These are phyloP conservation scores for Colletotrichum sp. DNA, from an alignment of 2,329 filamentous ascomycete genomes.

Conservation along the genomic window DNA sequence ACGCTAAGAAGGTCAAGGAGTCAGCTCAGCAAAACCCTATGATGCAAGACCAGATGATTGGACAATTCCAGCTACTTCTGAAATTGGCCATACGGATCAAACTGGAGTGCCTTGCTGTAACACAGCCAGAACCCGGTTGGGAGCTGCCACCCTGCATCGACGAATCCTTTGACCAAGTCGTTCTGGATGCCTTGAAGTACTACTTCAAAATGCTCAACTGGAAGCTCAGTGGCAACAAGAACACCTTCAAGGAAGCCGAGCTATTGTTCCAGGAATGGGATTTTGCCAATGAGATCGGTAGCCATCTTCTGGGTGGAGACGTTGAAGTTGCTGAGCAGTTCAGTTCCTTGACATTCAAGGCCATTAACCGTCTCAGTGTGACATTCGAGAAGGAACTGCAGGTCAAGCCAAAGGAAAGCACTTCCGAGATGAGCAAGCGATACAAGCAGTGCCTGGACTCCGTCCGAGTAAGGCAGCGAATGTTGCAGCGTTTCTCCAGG, in stretches of 20 bases:
- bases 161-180: slow-evolving; percentile 91
- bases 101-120: slow-evolving; percentile 82
- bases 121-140: slow-evolving; percentile 89
- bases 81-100: slow-evolving; percentile 94
- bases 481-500: slow-evolving; percentile 93
- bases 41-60: slow-evolving; percentile 97
- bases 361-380: slow-evolving; percentile 82
- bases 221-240: slow-evolving; percentile 97
- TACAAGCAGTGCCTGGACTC: slow-evolving; percentile 97
- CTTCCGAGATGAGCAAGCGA: slow-evolving; percentile 90
- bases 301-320: slow-evolving; percentile 89
- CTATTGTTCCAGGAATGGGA: slow-evolving; percentile 98
- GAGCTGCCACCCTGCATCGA: slow-evolving; percentile 95
- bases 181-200: slow-evolving; percentile 92
- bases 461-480: slow-evolving; percentile 92
- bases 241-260: slow-evolving; percentile 98
- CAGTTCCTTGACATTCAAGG: slow-evolving; percentile 90
- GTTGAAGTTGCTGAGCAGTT: slow-evolving; percentile 98
- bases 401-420: slow-evolving; percentile 81
- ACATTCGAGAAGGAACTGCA: slow-evolving; percentile 94
- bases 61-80: slow-evolving; percentile 92
- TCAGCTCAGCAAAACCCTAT: slow-evolving; percentile 89
- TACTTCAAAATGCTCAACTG: slow-evolving; percentile 99
- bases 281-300: slow-evolving; percentile 92
- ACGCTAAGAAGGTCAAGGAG: slow-evolving; percentile 95